Evolutionary conservation across 1,284 basidiomycete genomes (phyloP).

Genomic region (Gomphus bonarii): DNA sequence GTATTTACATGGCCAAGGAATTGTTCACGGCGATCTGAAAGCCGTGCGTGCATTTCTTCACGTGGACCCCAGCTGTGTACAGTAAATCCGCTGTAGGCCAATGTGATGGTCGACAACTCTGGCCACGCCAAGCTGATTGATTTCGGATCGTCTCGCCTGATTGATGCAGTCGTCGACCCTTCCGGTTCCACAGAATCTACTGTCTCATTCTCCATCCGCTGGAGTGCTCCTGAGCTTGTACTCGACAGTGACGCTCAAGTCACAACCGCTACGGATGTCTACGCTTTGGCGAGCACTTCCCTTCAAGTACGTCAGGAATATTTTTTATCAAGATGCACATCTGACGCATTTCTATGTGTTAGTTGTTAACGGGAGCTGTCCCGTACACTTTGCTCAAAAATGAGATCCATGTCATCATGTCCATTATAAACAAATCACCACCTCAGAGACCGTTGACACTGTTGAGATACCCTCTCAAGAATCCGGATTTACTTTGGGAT

Average conservation of each 20-base stretch:
- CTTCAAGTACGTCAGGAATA: background rate
- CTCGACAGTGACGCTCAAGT: background rate
- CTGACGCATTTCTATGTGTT: no score
- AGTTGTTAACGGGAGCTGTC: no score
- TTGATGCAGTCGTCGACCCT: background rate
- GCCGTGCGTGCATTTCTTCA: background rate
- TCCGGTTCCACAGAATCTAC: background rate
- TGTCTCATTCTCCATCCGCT: background rate
- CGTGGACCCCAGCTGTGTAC: background rate
- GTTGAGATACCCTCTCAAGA: no score
- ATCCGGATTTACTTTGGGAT: no score
- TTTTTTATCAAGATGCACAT: background rate
- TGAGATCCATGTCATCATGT: no score
- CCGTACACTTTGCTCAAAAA: no score
- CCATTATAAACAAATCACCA: no score
- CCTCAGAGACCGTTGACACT: no score
- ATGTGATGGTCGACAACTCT: slow-evolving; percentile 6
- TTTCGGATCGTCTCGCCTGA: slow-evolving; percentile 4
- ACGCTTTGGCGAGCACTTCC: slow-evolving; percentile 1
- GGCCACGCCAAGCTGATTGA: slow-evolving; percentile 5
- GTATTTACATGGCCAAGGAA: slow-evolving; percentile 18
- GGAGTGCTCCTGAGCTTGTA: slow-evolving; percentile 6
- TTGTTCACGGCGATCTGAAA: slow-evolving; percentile 16
- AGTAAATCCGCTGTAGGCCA: background rate
- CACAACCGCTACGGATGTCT: slow-evolving; percentile 3